Evolutionary conservation across 169 alveolate genomes (phyloP).

Genomic region (Amoebophrya sp.): DNA sequence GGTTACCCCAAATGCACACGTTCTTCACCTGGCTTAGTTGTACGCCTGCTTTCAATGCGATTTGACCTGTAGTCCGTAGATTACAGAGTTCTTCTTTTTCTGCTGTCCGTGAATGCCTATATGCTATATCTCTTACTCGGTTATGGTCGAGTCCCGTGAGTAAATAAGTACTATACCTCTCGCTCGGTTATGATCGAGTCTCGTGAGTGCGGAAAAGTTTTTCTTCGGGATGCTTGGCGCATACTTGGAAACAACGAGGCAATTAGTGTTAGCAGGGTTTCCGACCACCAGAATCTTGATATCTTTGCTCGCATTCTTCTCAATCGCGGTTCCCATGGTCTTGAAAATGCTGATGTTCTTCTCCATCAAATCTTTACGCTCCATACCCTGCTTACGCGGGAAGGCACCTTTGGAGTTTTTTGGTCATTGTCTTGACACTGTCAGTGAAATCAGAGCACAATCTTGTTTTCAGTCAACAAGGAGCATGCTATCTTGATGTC

Average conservation of each 20-base stretch:
- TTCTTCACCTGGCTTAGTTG: slow-evolving; percentile 40
- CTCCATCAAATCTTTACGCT: slow-evolving; percentile 69
- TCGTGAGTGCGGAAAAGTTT: slow-evolving; percentile 62
- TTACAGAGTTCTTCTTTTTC: too few species aligned
- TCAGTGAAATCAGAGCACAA: too few species aligned
- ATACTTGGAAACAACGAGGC: slow-evolving; percentile 57
- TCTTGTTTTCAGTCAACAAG: too few species aligned
- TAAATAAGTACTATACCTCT: slow-evolving; percentile 11
- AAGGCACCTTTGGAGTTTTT: slow-evolving; percentile 50
- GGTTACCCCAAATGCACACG: slow-evolving; percentile 64
- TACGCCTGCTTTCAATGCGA: slow-evolving; percentile 44
- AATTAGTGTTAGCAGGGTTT: slow-evolving; percentile 74
- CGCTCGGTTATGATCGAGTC: slow-evolving; percentile 72
- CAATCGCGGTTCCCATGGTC: slow-evolving; percentile 56
- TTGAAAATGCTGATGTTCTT: slow-evolving; percentile 62
- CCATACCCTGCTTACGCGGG: slow-evolving; percentile 83
- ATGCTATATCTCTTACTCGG: too few species aligned
- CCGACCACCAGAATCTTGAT: slow-evolving; percentile 65
- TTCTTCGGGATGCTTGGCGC: slow-evolving; percentile 62
- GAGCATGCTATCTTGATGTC: too few species aligned
- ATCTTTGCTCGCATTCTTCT: neutral
- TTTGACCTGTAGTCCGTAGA: slow-evolving; percentile 29
- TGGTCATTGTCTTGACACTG: too few species aligned
- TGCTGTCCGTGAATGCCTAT: too few species aligned
- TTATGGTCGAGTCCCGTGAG: slow-evolving; percentile 69